Conservation (phyloP, 441 rosid genomes). For the Erysimum pusillum region DNA sequence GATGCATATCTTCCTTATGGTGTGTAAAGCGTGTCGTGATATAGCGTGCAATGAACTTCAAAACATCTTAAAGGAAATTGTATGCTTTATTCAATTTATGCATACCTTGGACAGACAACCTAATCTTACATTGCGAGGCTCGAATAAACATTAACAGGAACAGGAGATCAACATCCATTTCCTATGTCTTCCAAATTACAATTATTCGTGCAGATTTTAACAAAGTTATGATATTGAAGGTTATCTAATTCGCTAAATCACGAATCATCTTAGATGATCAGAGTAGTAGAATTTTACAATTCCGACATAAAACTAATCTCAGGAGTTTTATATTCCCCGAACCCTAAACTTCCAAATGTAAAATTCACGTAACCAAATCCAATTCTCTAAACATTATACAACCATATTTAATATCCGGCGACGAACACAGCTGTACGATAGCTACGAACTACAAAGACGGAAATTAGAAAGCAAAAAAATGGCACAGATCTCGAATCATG, state of each 20-base stretch:
- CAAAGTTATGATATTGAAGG: neutral
- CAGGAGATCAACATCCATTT: constrained; percentile 4
- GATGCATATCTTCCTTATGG: neutral
- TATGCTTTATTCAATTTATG: neutral
- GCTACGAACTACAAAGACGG: neutral
- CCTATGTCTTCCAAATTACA: constrained; percentile 1
- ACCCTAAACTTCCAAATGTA: constrained; percentile 29
- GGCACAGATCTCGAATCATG: constrained; percentile 25
- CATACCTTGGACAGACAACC: neutral
- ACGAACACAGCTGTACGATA: neutral
- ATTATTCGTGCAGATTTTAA: constrained; percentile 7
- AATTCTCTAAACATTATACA: constrained; percentile 22
- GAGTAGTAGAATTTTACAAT: neutral
- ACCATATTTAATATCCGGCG: constrained; percentile 11
- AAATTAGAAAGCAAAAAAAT: neutral
- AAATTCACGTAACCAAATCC: constrained; percentile 28
- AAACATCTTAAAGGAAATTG: neutral
- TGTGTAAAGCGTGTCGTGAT: neutral
- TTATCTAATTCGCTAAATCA: neutral
- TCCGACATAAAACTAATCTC: neutral
- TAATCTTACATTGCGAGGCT: neutral
- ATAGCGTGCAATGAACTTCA: neutral
- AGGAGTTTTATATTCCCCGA: neutral
- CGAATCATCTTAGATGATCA: neutral
- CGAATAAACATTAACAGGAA: neutral